phyloP scores from a whole-genome alignment of 2,329 filamentous ascomycete genomes.

The Didymella sp. region DNA sequence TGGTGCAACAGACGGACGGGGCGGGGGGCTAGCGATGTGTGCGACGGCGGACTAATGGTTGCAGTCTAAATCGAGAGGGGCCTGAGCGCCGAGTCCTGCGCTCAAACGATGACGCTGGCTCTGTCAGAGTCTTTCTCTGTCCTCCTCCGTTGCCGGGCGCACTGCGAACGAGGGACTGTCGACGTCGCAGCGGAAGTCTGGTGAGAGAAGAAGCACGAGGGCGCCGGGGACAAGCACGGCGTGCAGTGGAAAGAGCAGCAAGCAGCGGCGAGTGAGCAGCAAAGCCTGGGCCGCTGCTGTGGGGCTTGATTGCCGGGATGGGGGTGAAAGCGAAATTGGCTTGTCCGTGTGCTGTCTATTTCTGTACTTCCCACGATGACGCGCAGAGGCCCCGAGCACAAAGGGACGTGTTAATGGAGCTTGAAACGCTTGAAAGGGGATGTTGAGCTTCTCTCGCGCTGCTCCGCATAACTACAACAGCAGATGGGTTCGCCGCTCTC shows the following conservation, averaged over 20 bases:
- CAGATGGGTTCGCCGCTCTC: background rate
- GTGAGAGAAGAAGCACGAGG: constrained; percentile 17
- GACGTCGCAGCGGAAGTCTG: constrained; percentile 44
- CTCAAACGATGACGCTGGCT: constrained; percentile 7
- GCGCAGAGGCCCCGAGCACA: constrained; percentile 9
- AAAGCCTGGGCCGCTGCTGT: constrained; percentile 9
- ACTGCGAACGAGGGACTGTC: constrained; percentile 24
- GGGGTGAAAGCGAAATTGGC: constrained; percentile 28
- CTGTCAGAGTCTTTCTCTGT: background rate
- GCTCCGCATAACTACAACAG: background rate
- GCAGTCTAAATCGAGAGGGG: constrained; percentile 14
- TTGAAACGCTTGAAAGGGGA: constrained; percentile 8
- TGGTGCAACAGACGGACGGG: constrained; percentile 30
- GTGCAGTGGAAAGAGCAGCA: constrained; percentile 17
- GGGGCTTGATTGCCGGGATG: constrained; percentile 23
- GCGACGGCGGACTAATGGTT: constrained; percentile 23
- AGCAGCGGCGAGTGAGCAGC: constrained; percentile 16
- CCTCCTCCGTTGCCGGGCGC: constrained; percentile 9
- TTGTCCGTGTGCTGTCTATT: constrained; percentile 15
- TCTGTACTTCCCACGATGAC: constrained; percentile 10
- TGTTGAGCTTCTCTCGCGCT: constrained; percentile 1
- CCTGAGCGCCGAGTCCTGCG: constrained; percentile 17
- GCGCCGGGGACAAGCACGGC: constrained; percentile 15
- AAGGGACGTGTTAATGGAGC: background rate
- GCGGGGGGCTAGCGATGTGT: constrained; percentile 28